phyloP scores from a whole-genome alignment of 495 filamentous ascomycete genomes.

The Aspergillus taichungensis region DNA sequence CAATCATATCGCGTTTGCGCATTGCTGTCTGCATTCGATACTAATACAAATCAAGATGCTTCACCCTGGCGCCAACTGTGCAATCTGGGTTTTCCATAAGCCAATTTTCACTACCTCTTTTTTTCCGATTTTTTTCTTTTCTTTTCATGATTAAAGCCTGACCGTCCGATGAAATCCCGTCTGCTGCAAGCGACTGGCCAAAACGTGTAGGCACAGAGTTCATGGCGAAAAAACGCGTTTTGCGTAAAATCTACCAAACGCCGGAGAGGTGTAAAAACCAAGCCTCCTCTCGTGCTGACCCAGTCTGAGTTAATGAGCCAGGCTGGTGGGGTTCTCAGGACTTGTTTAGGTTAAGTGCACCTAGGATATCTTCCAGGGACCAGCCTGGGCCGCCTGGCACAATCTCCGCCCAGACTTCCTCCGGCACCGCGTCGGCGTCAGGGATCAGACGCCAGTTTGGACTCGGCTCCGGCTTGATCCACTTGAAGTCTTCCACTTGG shows the following conservation, averaged over 20 bases:
- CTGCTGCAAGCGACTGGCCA: no score
- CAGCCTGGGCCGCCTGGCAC: slow-evolving; percentile 55
- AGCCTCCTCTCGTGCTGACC: neutral
- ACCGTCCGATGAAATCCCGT: neutral
- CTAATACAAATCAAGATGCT: neutral
- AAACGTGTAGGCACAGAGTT: no score
- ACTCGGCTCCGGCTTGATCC: slow-evolving; percentile 77
- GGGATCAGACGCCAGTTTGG: slow-evolving; percentile 78
- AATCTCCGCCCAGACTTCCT: slow-evolving; percentile 60
- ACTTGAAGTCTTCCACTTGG: slow-evolving; percentile 94
- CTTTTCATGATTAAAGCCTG: no score
- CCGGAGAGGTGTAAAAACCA: no score
- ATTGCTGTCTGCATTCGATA: neutral
- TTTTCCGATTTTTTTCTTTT: no score
- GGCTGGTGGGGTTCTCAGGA: slow-evolving; percentile 2
- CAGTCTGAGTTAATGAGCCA: neutral
- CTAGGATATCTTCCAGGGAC: slow-evolving; percentile 60
- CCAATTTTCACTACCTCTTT: neutral
- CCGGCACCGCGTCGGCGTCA: slow-evolving; percentile 48
- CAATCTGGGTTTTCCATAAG: neutral
- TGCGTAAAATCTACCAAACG: no score
- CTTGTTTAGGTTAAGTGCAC: slow-evolving; percentile 41
- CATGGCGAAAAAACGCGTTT: no score
- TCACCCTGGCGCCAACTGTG: neutral
- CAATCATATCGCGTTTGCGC: neutral